phyloP scores from a whole-genome alignment of 2,329 filamentous ascomycete species.

The Sporothrix variecibatus region DNA sequence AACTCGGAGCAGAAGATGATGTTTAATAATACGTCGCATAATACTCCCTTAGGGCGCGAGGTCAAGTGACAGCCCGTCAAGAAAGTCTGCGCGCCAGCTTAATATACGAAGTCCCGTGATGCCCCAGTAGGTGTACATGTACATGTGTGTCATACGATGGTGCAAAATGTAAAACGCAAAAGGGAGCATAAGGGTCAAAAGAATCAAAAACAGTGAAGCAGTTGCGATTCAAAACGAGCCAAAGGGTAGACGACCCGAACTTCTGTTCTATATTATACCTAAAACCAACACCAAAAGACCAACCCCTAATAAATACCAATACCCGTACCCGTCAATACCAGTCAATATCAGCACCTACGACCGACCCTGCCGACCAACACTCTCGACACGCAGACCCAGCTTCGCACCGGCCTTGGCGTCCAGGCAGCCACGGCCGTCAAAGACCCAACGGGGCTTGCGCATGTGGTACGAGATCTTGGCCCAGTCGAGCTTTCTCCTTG shows the following conservation, averaged over 20 bases:
- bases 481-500: constrained; percentile 55
- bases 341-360: constrained; percentile 9
- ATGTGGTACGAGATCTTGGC: constrained; percentile 51
- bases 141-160: neutral
- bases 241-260: neutral
- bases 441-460: constrained; percentile 57
- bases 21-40: neutral
- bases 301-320: neutral
- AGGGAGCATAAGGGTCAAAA: neutral
- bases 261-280: neutral
- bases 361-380: constrained; percentile 49
- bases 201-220: neutral
- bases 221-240: neutral
- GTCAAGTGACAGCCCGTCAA: neutral
- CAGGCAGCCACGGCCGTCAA: constrained; percentile 58
- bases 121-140: neutral
- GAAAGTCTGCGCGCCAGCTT: neutral
- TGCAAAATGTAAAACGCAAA: neutral
- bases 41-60: neutral
- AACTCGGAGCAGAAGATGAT: neutral
- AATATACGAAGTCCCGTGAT: neutral
- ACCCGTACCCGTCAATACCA: neutral
- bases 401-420: constrained; percentile 51
- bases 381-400: constrained; percentile 56
- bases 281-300: neutral